Percentiles rank a stretch among this genome's conserved stretches.
Evolutionary conservation across 495 filamentous ascomycete genomes (phyloP).

Genomic region (Hamigera avellanea): DNA sequence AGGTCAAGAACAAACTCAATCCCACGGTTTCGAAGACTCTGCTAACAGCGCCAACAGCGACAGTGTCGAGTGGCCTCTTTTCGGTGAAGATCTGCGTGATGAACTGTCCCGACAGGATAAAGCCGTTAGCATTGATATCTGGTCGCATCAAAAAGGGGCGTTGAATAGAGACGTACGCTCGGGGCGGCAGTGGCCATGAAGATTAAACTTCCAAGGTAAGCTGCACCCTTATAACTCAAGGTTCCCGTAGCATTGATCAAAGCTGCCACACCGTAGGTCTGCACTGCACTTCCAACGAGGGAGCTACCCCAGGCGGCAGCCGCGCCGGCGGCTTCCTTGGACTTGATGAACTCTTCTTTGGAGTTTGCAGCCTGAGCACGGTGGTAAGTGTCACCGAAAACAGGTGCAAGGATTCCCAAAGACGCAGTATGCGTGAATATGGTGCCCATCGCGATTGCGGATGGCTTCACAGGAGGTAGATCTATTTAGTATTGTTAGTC

Average conservation of each 20-base stretch:
- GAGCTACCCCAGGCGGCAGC: conserved; percentile 86
- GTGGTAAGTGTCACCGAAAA: conserved; percentile 94
- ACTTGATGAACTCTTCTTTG: conserved; percentile 92
- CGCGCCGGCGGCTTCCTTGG: conserved; percentile 79
- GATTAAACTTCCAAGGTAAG: conserved; percentile 82
- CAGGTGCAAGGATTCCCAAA: conserved; percentile 68
- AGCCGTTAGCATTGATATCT: background rate
- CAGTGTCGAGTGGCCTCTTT: conserved; percentile 80
- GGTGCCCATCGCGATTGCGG: conserved; percentile 91
- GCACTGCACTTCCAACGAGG: conserved; percentile 74
- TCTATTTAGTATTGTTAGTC: conserved; percentile 37
- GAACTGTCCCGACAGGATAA: conserved; percentile 40
- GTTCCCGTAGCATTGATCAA: conserved; percentile 93
- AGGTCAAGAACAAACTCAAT: conserved; percentile 82
- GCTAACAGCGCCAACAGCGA: conserved; percentile 71
- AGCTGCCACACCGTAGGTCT: conserved; percentile 90
- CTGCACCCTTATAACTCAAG: conserved; percentile 90
- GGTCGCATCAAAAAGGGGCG: background rate
- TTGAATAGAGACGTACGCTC: conserved; percentile 47
- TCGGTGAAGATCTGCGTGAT: conserved; percentile 79
- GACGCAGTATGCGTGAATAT: conserved; percentile 83
- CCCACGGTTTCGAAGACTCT: conserved; percentile 90
- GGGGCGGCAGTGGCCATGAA: conserved; percentile 87
- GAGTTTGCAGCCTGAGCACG: conserved; percentile 82
- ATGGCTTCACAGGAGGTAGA: conserved; percentile 93